A percentile compares a stretch with the other conserved stretches of the same genome.
Conservation (phyloP, 2,329 filamentous ascomycete species). For the Neonectria ditissima region DNA sequence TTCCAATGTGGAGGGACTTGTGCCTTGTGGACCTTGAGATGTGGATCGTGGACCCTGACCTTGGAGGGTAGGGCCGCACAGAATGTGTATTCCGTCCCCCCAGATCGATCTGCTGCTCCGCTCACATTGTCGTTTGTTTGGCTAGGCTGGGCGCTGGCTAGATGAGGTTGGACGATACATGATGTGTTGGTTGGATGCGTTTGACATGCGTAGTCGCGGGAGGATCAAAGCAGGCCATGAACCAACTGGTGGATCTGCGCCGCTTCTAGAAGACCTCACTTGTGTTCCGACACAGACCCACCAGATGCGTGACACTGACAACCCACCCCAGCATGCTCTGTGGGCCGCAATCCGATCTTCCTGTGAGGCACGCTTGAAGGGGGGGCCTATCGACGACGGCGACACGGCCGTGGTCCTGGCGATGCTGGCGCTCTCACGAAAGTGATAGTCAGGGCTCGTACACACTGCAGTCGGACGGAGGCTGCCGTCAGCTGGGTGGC, state of each 20-base stretch:
- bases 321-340: not conserved
- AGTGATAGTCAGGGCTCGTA: not conserved
- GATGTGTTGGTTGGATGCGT: not conserved
- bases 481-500: constrained; percentile 4
- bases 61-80: not conserved
- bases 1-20: not conserved
- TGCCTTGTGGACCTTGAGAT: not conserved
- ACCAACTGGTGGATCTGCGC: constrained; percentile 4
- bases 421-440: not conserved
- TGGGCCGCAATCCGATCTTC: not conserved
- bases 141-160: not conserved
- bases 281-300: constrained; percentile 10
- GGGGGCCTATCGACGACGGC: not conserved
- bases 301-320: constrained; percentile 7
- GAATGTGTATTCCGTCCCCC: not conserved
- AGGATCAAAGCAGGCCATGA: constrained; percentile 9
- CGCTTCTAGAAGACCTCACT: constrained; percentile 22
- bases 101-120: constrained; percentile 4
- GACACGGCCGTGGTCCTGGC: not conserved
- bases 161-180: constrained; percentile 3
- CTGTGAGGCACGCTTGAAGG: not conserved
- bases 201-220: not conserved
- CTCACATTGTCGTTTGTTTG: not conserved
- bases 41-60: not conserved
- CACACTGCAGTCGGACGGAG: not conserved